Percentiles rank a stretch among this genome's conserved stretches.
These are phyloP conservation scores for Erythrophleum fordii DNA, from an alignment of 306 rosid genomes.

Conservation along the genomic window DNA sequence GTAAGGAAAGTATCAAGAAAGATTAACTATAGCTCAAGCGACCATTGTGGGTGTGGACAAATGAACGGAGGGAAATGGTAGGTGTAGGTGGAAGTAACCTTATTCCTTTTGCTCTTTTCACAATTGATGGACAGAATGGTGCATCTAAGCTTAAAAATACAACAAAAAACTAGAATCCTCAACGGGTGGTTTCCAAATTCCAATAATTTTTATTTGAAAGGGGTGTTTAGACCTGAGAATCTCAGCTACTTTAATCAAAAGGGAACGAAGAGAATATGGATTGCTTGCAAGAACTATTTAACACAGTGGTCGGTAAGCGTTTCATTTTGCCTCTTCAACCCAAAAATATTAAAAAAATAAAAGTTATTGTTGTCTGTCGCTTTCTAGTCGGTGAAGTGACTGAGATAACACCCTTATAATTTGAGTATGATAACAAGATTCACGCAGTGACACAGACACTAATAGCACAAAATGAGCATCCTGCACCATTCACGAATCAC, in stretches of 20 bases:
- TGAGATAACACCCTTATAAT: too few relatives aligned
- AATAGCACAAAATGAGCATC: too few relatives aligned
- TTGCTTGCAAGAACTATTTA: too few relatives aligned
- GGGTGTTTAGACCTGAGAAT: background rate
- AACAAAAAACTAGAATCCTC: slow-evolving; percentile 45
- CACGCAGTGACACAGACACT: background rate
- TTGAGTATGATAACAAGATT: background rate
- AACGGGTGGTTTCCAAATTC: slow-evolving; percentile 49
- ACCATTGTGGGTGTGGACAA: slow-evolving; percentile 29
- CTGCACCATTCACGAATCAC: background rate
- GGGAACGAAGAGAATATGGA: too few relatives aligned
- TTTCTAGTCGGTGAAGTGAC: too few relatives aligned
- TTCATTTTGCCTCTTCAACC: background rate
- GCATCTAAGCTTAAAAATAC: slow-evolving; percentile 39
- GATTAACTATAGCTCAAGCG: slow-evolving; percentile 32
- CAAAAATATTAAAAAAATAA: too few relatives aligned
- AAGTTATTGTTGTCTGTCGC: too few relatives aligned
- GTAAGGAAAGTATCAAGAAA: slow-evolving; percentile 8
- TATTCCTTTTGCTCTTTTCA: slow-evolving; percentile 44
- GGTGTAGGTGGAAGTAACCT: slow-evolving; percentile 35
- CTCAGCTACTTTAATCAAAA: background rate
- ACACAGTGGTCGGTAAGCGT: too few relatives aligned
- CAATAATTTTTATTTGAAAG: background rate
- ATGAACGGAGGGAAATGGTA: slow-evolving; percentile 42
- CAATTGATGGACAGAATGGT: slow-evolving; percentile 55